Conservation (phyloP, 2,329 filamentous ascomycete species). For the Colletotrichum gigasporum region DNA sequence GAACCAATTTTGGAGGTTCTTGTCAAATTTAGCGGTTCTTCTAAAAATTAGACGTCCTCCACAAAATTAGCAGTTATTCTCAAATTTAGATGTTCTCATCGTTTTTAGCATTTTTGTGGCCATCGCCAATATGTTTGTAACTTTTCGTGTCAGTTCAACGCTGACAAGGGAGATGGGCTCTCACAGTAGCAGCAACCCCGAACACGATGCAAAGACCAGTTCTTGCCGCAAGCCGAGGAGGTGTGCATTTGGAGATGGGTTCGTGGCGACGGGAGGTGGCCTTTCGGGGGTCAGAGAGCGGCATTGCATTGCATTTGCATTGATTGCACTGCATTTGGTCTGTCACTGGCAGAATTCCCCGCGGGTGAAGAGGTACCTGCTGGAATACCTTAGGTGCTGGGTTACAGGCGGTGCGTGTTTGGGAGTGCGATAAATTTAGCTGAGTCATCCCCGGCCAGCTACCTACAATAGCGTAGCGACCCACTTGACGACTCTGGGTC, state of each 20-base stretch:
- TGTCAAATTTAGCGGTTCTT: too few relatives aligned
- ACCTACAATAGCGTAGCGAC: neutral
- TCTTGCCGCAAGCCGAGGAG: neutral
- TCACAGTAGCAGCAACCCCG: neutral
- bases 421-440: constrained; percentile 3
- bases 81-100: too few relatives aligned
- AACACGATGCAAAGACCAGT: neutral
- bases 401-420: constrained; percentile 1
- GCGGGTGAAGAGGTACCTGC: neutral
- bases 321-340: too few relatives aligned
- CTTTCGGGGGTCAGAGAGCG: constrained; percentile 23
- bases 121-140: too few relatives aligned
- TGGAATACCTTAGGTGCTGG: too few relatives aligned
- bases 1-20: too few relatives aligned
- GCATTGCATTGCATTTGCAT: too few relatives aligned
- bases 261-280: neutral
- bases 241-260: neutral
- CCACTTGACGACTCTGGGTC: neutral
- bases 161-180: neutral
- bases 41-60: too few relatives aligned
- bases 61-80: too few relatives aligned
- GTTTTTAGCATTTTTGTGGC: too few relatives aligned
- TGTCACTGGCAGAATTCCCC: neutral
- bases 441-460: constrained; percentile 12
- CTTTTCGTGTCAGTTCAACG: too few relatives aligned